A percentile compares a stretch with the other conserved stretches of the same genome.
phyloP scores from a whole-genome alignment of 2,329 filamentous ascomycete species.

The Iodosphaeria phyllophila region DNA sequence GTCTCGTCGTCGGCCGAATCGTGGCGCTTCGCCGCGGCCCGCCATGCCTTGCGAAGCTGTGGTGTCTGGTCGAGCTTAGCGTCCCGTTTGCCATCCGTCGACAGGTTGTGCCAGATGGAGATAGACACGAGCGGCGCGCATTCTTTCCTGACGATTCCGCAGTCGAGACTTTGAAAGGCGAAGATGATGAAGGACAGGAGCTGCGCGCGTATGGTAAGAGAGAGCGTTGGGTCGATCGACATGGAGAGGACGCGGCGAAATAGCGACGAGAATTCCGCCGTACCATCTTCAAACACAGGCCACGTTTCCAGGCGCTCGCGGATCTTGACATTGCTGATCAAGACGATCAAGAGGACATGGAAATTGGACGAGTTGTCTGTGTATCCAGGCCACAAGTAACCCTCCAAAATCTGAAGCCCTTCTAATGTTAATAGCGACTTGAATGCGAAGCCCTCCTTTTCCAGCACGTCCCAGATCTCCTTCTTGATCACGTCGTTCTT shows the following conservation, averaged over 20 bases:
- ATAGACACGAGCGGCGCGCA: constrained; percentile 92
- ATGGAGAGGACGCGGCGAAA: constrained; percentile 83
- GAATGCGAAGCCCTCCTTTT: constrained; percentile 61
- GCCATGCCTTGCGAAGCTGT: constrained; percentile 80
- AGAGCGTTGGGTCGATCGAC: constrained; percentile 53
- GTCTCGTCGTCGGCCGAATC: constrained; percentile 66
- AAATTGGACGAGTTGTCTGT: constrained; percentile 76
- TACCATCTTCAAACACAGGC: constrained; percentile 60
- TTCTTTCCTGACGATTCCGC: constrained; percentile 76
- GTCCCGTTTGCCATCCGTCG: constrained; percentile 58
- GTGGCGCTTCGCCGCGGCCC: constrained; percentile 68
- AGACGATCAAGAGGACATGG: constrained; percentile 70
- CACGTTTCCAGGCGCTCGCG: constrained; percentile 76
- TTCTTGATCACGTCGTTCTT: constrained; percentile 74
- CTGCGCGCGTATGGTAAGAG: constrained; percentile 52
- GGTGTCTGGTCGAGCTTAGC: constrained; percentile 50
- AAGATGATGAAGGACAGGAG: constrained; percentile 80
- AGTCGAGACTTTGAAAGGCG: constrained; percentile 88
- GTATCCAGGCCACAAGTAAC: constrained; percentile 91
- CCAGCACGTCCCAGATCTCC: constrained; percentile 75
- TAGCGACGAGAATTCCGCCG: constrained; percentile 69
- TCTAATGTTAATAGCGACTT: constrained; percentile 69
- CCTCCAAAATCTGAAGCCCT: constrained; percentile 77
- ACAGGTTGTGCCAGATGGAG: constrained; percentile 85
- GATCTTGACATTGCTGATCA: constrained; percentile 77